Percentiles rank a stretch among this genome's conserved stretches.
phyloP scores from a whole-genome alignment of 345 rosid genomes.

The Gossypium longicalyx region DNA sequence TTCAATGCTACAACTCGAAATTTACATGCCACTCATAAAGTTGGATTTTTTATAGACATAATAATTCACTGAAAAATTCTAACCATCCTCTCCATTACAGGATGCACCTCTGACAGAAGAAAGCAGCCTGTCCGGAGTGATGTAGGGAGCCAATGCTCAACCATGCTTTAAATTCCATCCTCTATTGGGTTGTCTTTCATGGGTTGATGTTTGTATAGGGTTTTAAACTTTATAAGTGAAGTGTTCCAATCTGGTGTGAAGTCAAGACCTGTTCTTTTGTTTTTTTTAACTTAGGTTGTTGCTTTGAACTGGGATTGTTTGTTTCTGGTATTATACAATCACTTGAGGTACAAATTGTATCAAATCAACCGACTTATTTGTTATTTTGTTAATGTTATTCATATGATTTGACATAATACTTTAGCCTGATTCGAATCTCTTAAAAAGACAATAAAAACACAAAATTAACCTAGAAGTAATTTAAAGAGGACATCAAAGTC shows the following conservation, averaged over 20 bases:
- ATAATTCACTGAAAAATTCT: background rate
- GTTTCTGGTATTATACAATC: background rate
- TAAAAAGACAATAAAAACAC: too few species aligned
- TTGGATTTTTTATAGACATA: background rate
- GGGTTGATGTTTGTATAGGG: constrained; percentile 35
- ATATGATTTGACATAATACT: background rate
- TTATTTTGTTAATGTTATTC: background rate
- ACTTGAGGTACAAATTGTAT: constrained; percentile 17
- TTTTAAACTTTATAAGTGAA: background rate
- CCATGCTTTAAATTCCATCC: constrained; percentile 6
- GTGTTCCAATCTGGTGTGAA: constrained; percentile 20
- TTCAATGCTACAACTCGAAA: too few species aligned
- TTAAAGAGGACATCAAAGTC: background rate
- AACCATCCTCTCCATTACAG: constrained; percentile 16
- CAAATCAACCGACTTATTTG: constrained; percentile 4
- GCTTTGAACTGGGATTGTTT: constrained; percentile 18
- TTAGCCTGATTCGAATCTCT: background rate
- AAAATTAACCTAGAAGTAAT: too few species aligned
- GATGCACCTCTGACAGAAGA: constrained; percentile 30
- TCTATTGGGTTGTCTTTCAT: constrained; percentile 11
- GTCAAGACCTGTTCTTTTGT: background rate
- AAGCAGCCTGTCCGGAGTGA: constrained; percentile 21
- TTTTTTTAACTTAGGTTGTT: constrained; percentile 12
- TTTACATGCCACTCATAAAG: too few species aligned
- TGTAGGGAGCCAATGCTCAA: background rate